phyloP scores from a whole-genome alignment of 2,329 filamentous ascomycete species.

The Botrytis aclada region DNA sequence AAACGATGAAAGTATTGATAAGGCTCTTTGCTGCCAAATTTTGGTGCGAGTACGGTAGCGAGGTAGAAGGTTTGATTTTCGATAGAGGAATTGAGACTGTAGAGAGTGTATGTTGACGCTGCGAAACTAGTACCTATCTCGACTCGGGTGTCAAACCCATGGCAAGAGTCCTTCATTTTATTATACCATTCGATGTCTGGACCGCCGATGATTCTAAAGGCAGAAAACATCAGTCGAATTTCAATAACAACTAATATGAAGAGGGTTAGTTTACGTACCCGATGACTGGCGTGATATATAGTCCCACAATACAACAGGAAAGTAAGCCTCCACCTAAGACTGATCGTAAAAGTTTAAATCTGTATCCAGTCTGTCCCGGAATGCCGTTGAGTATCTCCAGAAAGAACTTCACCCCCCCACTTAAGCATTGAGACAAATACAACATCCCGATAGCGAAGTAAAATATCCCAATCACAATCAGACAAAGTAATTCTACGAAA shows the following conservation, averaged over 20 bases:
- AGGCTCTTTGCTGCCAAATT: background rate
- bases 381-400: background rate
- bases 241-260: background rate
- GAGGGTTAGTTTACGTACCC: slow-evolving; percentile 16
- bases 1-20: slow-evolving; percentile 20
- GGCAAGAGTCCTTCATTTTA: slow-evolving; percentile 29
- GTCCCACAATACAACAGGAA: background rate
- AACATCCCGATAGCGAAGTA: background rate
- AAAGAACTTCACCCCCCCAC: background rate
- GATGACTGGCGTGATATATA: slow-evolving; percentile 5
- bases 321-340: background rate
- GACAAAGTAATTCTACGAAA: background rate
- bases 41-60: slow-evolving; percentile 2
- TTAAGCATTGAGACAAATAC: too few relatives aligned
- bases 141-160: slow-evolving; percentile 24
- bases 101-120: background rate
- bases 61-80: slow-evolving; percentile 12
- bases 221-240: background rate
- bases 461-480: background rate
- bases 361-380: background rate
- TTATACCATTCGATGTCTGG: slow-evolving; percentile 22
- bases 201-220: slow-evolving; percentile 11
- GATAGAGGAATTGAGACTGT: background rate
- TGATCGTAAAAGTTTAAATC: too few relatives aligned
- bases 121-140: slow-evolving; percentile 18